A percentile compares a stretch with the other conserved stretches of the same genome.
Conservation (phyloP, 805 yeast genomes). For the Candida vaughaniae region DNA sequence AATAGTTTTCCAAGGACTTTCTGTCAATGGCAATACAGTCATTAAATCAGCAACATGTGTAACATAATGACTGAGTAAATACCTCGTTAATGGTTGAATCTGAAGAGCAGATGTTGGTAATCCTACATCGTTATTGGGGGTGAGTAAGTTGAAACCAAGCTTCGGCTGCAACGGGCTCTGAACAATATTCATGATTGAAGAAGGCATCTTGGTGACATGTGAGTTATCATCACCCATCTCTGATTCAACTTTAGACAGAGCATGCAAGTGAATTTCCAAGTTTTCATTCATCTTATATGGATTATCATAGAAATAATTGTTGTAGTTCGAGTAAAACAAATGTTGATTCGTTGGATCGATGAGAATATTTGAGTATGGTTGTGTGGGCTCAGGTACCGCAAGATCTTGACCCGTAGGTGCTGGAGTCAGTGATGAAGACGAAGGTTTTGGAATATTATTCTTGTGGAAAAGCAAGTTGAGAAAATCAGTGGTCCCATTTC, state of each 20-base stretch:
- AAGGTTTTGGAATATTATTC: conserved; percentile 2
- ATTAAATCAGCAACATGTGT: conserved; percentile 76
- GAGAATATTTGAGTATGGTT: conserved; percentile 15
- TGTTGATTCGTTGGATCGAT: conserved; percentile 38
- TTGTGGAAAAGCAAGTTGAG: conserved; percentile 54
- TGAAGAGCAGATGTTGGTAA: conserved; percentile 62
- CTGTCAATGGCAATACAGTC: conserved; percentile 69
- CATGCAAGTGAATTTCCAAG: conserved; percentile 44
- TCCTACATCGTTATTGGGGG: conserved; percentile 23
- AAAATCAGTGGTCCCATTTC: conserved; percentile 27
- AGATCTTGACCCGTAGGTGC: conserved; percentile 1
- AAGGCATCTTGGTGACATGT: conserved; percentile 48
- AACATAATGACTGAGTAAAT: conserved; percentile 67
- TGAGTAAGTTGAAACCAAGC: conserved; percentile 41
- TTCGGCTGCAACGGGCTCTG: conserved; percentile 38
- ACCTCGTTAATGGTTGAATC: conserved; percentile 69
- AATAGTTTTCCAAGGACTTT: conserved; percentile 87
- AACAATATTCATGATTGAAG: conserved; percentile 51
- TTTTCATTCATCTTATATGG: conserved; percentile 39
- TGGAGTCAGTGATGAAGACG: conserved; percentile 4
- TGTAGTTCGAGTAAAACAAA: conserved; percentile 37
- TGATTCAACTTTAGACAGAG: conserved; percentile 18
- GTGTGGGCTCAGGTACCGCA: conserved; percentile 3
- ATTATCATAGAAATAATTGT: conserved; percentile 38
- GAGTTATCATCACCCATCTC: conserved; percentile 25